Evolutionary conservation across 2,329 filamentous ascomycete species (phyloP), one percentile per base, ranked within the genome.

Genomic region (Aciculosporium take): DNA sequence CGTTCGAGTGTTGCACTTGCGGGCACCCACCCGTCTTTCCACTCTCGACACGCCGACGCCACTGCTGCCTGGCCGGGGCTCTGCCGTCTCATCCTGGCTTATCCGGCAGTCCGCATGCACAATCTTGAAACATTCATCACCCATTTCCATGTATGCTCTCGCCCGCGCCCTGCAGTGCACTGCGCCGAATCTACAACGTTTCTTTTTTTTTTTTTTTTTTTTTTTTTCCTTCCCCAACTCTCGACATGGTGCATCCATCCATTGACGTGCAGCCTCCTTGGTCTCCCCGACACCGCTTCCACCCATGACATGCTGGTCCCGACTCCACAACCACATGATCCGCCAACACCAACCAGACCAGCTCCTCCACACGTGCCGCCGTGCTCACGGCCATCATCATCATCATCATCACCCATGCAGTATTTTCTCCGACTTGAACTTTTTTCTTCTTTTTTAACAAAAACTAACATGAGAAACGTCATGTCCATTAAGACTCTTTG

Each of bases 201-300:
- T n/a, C n/a, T n/a, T n/a, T n/a, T n/a, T n/a, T n/a, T n/a, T n/a
- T n/a, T n/a, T n/a, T n/a, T n/a, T n/a, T n/a, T n/a, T n/a, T n/a
- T n/a, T n/a, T n/a, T n/a, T n/a, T n/a, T n/a, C n/a, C n/a, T n/a
- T n/a, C n/a, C 15, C 29, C 7, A 3, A 3, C 5, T 18, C 29
- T 31, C 10, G 29, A 17, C 12, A 31, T 31, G n/a, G n/a, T n/a
- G n/a, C n/a, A n/a, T n/a, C 18, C 15, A 18, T 31, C 33, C 17
- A 13, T 38, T 37, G 7, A 13, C 28, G 28, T 39, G 13, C 24
- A 39, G 24, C 29, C 21, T 33, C 35, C 8, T 25, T 18, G 32
- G 6, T 40, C 38, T 41, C 29, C 34, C 40, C 35, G 30, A 43
- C 40, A n/a, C 38, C 24, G 35, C 39, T 41, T 40, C 21, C 29